These are phyloP conservation scores for Vanilla planifolia DNA, from an alignment of 106 monocot species.

Conservation along the genomic window DNA sequence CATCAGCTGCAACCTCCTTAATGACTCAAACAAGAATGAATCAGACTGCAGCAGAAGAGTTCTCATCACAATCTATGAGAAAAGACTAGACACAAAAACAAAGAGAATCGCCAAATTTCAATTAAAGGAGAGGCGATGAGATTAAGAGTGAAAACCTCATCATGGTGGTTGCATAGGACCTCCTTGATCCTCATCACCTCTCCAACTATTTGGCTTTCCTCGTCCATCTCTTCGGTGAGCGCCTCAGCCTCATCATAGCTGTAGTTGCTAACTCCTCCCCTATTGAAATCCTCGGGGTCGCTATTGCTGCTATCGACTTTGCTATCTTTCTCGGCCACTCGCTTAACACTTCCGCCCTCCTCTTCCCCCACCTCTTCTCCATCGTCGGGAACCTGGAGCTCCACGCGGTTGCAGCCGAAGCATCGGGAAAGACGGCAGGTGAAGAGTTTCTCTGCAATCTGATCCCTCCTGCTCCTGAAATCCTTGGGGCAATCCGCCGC, in stretches of 20 bases:
- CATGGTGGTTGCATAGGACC: slow-evolving; percentile 33
- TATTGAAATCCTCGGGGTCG: slow-evolving; percentile 14
- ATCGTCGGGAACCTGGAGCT: slow-evolving; percentile 5
- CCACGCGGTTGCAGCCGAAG: slow-evolving; percentile 26
- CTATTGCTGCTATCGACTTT: slow-evolving; percentile 34
- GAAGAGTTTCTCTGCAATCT: slow-evolving; percentile 49
- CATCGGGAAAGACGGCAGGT: slow-evolving; percentile 21
- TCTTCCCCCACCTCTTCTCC: slow-evolving; percentile 16
- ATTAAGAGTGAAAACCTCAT: slow-evolving; percentile 39
- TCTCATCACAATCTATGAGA: not conserved
- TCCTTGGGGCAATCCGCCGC: slow-evolving; percentile 45
- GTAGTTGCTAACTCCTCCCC: slow-evolving; percentile 28
- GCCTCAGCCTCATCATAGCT: slow-evolving; percentile 75
- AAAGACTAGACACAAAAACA: not conserved
- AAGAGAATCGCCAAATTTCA: too few species aligned
- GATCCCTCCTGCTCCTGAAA: slow-evolving; percentile 33
- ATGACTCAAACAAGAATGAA: slow-evolving; percentile 44
- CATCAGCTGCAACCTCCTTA: slow-evolving; percentile 79
- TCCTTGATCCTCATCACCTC: slow-evolving; percentile 77
- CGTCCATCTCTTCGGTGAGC: slow-evolving; percentile 70
- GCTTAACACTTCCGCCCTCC: slow-evolving; percentile 14
- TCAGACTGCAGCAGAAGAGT: slow-evolving; percentile 51
- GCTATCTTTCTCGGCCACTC: slow-evolving; percentile 29
- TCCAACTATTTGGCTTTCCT: slow-evolving; percentile 41
- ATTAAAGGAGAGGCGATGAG: not conserved